Evolutionary conservation across 1,284 basidiomycete species (phyloP), one percentile per base, ranked within the genome.

Genomic region (Lignosus rhinocerotis): DNA sequence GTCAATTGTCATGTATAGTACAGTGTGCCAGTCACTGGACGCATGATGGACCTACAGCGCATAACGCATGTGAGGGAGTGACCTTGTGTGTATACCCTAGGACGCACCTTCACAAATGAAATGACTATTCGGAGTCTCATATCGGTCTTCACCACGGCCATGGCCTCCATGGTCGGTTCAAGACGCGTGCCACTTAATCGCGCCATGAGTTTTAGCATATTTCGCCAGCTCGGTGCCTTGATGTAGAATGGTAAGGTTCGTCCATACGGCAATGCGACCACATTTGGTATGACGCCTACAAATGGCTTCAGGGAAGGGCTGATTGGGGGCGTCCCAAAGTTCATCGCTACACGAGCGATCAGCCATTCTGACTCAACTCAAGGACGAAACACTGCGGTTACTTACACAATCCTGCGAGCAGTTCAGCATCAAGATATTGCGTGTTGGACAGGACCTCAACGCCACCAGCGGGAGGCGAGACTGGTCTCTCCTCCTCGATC

Each of bases 1-100:
- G 65, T 92, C 90, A 48, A 90, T 82, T 0, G 87, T 86, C 65
- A 92, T 82, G 78, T 89, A 92, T 9, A 92, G 68, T 19, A 91
- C 75, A 9, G 86, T 86, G 53, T 86, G 80, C 90, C 90, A 92
- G 32, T 85, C 81, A 6, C 73, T 67, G 0, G 84, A 80, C 32
- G 77, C 68, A 47, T 80, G 81, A 67, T 86, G 83, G 25, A 84
- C 77, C 87, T 89, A 53, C 21, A 17, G 11, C 2, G 5, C 17
- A 6, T 25, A 12, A 34, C 45, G 14, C 6, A n/a, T 46, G 38
- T 49, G 21, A 59, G 34, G 50, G 30, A 14, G 14, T 38, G 47
- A 34, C 3, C 17, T n/a, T 39, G 17, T 7, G 10, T 25, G 49
- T 32, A 32, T 50, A 41, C 12, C 16, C 11, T 4, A 12, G 10